Base-by-base conservation (phyloP, 2,329 filamentous ascomycete species). In the Sporothrix brunneoviolacea region DNA sequence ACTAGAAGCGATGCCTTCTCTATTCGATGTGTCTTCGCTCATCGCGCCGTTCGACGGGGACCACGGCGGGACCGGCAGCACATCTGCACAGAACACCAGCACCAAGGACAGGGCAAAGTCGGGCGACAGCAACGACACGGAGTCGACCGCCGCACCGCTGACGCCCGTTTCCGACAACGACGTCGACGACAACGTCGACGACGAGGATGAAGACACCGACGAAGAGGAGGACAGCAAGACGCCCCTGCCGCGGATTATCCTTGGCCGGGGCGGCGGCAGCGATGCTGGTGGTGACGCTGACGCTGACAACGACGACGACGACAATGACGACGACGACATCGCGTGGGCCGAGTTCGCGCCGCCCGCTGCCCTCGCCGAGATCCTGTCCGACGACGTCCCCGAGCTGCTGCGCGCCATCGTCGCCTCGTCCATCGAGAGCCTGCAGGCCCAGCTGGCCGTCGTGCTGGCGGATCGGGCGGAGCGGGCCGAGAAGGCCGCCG, bases 331-430 rank as follows among this genome's bases (percentile, higher is more conserved):
- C 4, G 33, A 48, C 13, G 53, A 50, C 24, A 24, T 49, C 12
- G 35, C 30, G 57, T 78, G 75, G 72, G 68, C 64, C 33, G 61
- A 66, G 45, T 76, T 74, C 54, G 65, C 69, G 3, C 73, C 74
- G 4, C 77, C 77, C 0, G 56, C 60, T 10, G 68, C 66, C 1
- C 60, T 80, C 7, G 62, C 52, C 4, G 64, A 68, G 27, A 58
- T 64, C 0, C 13, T 43, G 1, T 64, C 68, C 16, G 66, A 69
- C 32, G 57, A 40, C 21, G 65, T 65, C 0, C 69, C 70, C 3
- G 65, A 70, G 4, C 61, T 71, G 8, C 61, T 79, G 2, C 55
- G 63, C 4, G 63, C 68, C 7, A 57, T 80, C 15, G 57, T 78
- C 9, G 56, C 62, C 13, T 59, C 67, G 2, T 76, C 76, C 3